Percentiles rank a stretch among this genome's conserved stretches.
phyloP scores from a whole-genome alignment of 768 basidiomycete species.

The Podaxis sp. region DNA sequence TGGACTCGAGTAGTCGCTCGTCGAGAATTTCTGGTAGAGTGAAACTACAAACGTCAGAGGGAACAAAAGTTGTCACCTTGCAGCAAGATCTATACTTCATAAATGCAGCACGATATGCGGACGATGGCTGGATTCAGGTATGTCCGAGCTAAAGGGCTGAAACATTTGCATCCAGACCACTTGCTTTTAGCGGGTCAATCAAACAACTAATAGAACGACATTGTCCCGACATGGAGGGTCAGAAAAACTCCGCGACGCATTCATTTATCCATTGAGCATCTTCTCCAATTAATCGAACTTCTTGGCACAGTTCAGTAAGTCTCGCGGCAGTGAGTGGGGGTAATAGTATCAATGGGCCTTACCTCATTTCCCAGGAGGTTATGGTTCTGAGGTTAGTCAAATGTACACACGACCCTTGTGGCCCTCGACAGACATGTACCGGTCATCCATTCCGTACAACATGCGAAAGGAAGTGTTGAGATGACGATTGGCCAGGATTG shows the following conservation, averaged over 20 bases:
- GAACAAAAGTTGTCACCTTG: conserved; percentile 40
- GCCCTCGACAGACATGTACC: conserved; percentile 20
- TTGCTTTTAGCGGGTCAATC: conserved; percentile 38
- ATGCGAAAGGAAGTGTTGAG: conserved; percentile 25
- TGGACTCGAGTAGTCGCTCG: conserved; percentile 47
- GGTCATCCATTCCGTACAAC: conserved; percentile 25
- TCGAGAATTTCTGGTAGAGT: conserved; percentile 43
- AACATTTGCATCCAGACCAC: background rate
- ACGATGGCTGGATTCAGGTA: conserved; percentile 34
- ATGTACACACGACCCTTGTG: conserved; percentile 23
- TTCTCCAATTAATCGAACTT: conserved; percentile 28
- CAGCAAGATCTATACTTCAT: conserved; percentile 42
- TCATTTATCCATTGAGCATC: conserved; percentile 42
- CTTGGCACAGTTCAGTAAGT: conserved; percentile 22
- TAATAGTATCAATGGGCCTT: background rate
- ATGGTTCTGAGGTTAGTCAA: conserved; percentile 26
- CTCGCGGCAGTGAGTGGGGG: background rate
- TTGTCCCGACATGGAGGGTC: conserved; percentile 46
- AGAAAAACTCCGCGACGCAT: conserved; percentile 40
- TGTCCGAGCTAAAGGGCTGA: background rate
- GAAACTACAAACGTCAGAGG: conserved; percentile 47
- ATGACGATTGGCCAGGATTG: conserved; percentile 29
- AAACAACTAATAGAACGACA: conserved; percentile 44
- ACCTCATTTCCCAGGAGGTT: conserved; percentile 18
- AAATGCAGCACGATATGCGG: conserved; percentile 47